Conservation (phyloP, 2,329 filamentous ascomycete genomes). For the Alternaria rosae region DNA sequence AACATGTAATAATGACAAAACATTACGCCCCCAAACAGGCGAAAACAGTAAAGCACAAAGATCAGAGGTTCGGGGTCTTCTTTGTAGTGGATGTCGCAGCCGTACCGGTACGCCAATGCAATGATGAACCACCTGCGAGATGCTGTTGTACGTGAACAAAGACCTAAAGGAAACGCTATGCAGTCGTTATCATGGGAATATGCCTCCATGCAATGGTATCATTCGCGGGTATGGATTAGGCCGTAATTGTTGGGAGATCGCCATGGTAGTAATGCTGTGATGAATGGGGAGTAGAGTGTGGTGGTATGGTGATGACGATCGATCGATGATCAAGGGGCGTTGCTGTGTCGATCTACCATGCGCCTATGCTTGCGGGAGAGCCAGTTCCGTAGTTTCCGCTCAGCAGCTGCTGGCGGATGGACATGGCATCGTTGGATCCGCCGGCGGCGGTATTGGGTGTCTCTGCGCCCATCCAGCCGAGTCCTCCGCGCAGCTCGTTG, state of each 20-base stretch:
- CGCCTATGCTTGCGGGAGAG: conserved; percentile 63
- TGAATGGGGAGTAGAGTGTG: not conserved
- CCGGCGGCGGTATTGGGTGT: conserved; percentile 26
- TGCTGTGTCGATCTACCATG: conserved; percentile 54
- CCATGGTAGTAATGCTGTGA: conserved; percentile 6
- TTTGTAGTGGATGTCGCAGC: conserved; percentile 3
- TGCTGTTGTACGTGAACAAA: conserved; percentile 34
- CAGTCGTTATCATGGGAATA: conserved; percentile 43
- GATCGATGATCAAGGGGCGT: not conserved
- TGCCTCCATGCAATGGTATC: conserved; percentile 30
- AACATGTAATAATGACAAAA: conserved; percentile 17
- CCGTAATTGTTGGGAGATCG: conserved; percentile 14
- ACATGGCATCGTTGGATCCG: conserved; percentile 40
- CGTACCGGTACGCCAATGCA: conserved; percentile 20
- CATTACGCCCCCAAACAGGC: conserved; percentile 25
- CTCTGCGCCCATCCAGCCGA: conserved; percentile 77
- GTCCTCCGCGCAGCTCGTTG: conserved; percentile 73
- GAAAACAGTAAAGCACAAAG: conserved; percentile 4
- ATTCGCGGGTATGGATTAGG: conserved; percentile 12
- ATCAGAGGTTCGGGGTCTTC: conserved; percentile 7
- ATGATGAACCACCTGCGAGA: conserved; percentile 25
- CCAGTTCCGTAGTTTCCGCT: conserved; percentile 64
- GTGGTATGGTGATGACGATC: not conserved
- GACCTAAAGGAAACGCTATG: conserved; percentile 44
- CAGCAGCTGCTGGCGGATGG: conserved; percentile 58